Conservation (phyloP, 495 filamentous ascomycete species). For the Talaromyces proteolyticus region DNA sequence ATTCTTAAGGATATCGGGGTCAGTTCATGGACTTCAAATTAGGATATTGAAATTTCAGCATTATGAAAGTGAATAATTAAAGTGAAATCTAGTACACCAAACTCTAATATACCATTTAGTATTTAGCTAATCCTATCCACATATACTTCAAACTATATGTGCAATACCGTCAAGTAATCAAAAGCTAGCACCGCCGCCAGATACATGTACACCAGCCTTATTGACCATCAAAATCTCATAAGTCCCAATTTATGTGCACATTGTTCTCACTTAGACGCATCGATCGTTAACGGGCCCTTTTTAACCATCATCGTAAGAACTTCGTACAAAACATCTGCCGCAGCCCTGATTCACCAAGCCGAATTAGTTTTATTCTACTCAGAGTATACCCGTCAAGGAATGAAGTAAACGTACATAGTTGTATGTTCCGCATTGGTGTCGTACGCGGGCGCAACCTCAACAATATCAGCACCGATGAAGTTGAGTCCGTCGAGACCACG, state of each 20-base stretch:
- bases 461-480: constrained; percentile 73
- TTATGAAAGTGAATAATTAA: too few species aligned
- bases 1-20: too few species aligned
- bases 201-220: background rate
- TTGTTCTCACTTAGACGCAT: constrained; percentile 1
- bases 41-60: too few species aligned
- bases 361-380: background rate
- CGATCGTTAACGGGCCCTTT: constrained; percentile 42
- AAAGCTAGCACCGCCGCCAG: background rate
- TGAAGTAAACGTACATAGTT: constrained; percentile 38
- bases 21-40: too few species aligned
- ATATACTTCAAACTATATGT: too few species aligned
- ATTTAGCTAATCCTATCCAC: too few species aligned
- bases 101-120: too few species aligned
- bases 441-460: constrained; percentile 69
- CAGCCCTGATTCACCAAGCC: constrained; percentile 35
- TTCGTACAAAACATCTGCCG: constrained; percentile 61
- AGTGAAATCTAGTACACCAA: too few species aligned
- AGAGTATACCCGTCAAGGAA: background rate
- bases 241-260: background rate
- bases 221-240: background rate
- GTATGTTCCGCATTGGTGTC: constrained; percentile 65
- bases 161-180: too few species aligned
- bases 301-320: constrained; percentile 63
- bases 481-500: constrained; percentile 71